These are phyloP conservation scores for Mariannaea sp. DNA, from an alignment of 2,329 filamentous ascomycete genomes.

Conservation along the genomic window DNA sequence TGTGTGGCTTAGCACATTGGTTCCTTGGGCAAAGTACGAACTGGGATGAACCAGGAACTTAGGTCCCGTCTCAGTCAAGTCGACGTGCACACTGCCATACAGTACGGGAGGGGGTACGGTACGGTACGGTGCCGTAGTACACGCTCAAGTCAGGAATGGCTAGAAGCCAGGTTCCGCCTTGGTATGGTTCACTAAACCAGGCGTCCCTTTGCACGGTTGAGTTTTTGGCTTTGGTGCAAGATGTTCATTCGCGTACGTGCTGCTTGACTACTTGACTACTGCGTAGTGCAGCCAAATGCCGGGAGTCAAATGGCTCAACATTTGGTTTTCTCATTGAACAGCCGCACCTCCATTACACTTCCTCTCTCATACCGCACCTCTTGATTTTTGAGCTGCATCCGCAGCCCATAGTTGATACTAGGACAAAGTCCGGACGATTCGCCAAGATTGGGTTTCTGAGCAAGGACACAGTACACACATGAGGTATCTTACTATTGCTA, in stretches of 20 bases:
- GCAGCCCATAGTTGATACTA: no score
- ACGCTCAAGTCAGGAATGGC: no score
- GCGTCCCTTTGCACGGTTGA: no score
- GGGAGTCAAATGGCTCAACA: conserved; percentile 13
- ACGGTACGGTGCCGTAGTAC: neutral
- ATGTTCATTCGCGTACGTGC: neutral
- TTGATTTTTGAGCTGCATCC: no score
- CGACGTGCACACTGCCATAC: no score
- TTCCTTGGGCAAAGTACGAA: neutral
- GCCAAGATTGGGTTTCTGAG: neutral
- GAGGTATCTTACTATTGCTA: neutral
- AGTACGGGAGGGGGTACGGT: no score
- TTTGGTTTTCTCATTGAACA: neutral
- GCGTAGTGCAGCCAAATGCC: conserved; percentile 2
- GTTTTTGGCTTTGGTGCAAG: neutral
- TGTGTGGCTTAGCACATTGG: neutral
- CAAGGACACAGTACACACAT: neutral
- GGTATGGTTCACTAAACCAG: no score
- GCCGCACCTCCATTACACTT: neutral
- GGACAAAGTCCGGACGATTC: no score
- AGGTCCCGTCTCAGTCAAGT: no score
- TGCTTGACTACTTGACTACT: no score
- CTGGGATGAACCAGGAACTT: neutral
- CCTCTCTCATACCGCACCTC: conserved; percentile 1
- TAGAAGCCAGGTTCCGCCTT: no score